These are phyloP conservation scores for Zasmidium angulare DNA, from an alignment of 2,329 filamentous ascomycete species.

Conservation along the genomic window DNA sequence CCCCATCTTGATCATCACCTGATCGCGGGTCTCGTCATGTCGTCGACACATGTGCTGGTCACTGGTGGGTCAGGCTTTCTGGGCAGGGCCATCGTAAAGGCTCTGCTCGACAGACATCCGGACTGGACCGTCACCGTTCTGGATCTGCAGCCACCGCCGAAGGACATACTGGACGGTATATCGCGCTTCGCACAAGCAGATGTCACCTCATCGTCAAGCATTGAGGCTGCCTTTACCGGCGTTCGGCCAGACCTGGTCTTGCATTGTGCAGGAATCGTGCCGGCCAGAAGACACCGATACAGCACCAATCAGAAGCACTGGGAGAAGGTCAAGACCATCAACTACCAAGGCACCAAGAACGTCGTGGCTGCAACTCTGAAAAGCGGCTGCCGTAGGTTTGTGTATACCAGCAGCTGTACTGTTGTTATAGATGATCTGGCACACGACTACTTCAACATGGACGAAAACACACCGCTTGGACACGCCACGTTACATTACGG, in stretches of 20 bases:
- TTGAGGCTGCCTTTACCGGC: constrained; percentile 51
- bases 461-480: constrained; percentile 71
- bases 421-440: constrained; percentile 76
- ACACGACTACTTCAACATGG: constrained; percentile 76
- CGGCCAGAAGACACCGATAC: constrained; percentile 41
- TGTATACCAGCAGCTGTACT: constrained; percentile 88
- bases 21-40: not conserved
- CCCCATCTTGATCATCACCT: not conserved
- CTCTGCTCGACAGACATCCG: constrained; percentile 38
- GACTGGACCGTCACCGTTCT: constrained; percentile 42
- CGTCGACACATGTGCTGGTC: constrained; percentile 36
- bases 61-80: constrained; percentile 52
- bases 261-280: constrained; percentile 70
- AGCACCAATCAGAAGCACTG: constrained; percentile 37
- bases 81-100: constrained; percentile 42
- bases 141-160: constrained; percentile 37
- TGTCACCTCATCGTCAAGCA: constrained; percentile 37
- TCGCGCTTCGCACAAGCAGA: constrained; percentile 40
- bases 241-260: constrained; percentile 79
- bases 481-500: constrained; percentile 77
- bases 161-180: constrained; percentile 23
- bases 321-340: constrained; percentile 74
- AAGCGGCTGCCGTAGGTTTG: constrained; percentile 72
- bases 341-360: constrained; percentile 79
- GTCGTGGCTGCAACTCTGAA: constrained; percentile 72